phyloP scores from a whole-genome alignment of 441 rosid species.

The Hura crepitans region DNA sequence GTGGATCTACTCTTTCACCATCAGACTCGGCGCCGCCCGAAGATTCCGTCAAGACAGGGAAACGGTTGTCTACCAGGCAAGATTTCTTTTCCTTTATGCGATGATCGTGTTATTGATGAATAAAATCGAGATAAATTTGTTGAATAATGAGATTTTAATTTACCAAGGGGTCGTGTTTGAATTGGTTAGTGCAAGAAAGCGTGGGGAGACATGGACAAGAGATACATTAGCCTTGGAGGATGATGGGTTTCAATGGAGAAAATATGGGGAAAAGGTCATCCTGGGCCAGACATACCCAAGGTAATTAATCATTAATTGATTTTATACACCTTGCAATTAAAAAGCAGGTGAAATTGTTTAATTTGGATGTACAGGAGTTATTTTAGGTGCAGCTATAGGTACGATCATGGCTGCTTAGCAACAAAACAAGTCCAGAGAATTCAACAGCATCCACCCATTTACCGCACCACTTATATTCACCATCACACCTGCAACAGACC shows the following conservation, averaged over 20 bases:
- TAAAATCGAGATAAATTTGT: too few species aligned
- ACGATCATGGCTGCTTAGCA: constrained; percentile 8
- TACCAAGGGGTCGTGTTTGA: too few species aligned
- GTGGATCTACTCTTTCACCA: too few species aligned
- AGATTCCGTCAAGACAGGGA: too few species aligned
- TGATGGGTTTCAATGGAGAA: constrained; percentile 10
- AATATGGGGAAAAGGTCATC: constrained; percentile 3
- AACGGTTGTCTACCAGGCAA: too few species aligned
- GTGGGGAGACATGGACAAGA: neutral
- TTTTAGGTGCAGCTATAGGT: constrained; percentile 5
- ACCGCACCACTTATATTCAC: neutral
- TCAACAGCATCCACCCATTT: neutral
- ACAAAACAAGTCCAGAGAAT: constrained; percentile 13
- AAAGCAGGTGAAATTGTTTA: neutral
- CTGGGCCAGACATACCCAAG: neutral
- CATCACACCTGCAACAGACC: constrained; percentile 3
- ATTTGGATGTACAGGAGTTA: constrained; percentile 5
- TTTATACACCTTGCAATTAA: too few species aligned
- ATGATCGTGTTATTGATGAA: too few species aligned
- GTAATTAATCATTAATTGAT: neutral
- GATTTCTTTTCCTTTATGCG: too few species aligned
- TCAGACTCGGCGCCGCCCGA: too few species aligned
- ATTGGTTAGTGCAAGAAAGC: neutral
- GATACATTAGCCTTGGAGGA: neutral
- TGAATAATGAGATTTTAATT: too few species aligned